Evolutionary conservation across 257 asterid genomes (phyloP), one percentile per base, ranked within the genome.

Genomic region (Rehmannia glutinosa): DNA sequence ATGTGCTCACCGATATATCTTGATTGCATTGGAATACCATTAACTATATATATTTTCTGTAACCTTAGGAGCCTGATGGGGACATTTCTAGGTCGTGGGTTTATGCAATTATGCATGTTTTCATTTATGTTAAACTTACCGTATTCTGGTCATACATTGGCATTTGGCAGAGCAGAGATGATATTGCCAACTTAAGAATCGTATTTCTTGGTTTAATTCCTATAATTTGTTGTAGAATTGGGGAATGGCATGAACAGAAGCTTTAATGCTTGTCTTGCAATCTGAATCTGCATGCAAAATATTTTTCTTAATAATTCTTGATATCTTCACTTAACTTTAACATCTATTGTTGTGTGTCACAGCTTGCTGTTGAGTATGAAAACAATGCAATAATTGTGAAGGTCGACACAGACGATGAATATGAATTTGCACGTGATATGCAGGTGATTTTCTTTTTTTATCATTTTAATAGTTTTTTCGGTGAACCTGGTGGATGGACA

Each of bases 301-400:
- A 6, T 11, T 9, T 47, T 33, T 33, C 30, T 6, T 8, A 20
- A 45, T 17, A 33, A 23, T 15, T 70, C 59, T 49, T 28, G 39
- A 16, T 24, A 57, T 65, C 24, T 46, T 64, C 25, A 35, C 43
- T 71, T 54, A 11, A 35, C 70, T 55, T 50, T 53, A 63, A 59
- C 63, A 23, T 69, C 39, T 62, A 21, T 63, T 45, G 24, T 72
- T 65, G 30, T 25, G 8, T 65, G 28, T 47, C 61, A 59, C 97
- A 93, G 99, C 97, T 93, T 82, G 97, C 99, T 30, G 99, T 93
- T 47, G 99, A 93, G 78, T 93, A 88, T 54, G 97, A 93, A 77
- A 84, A 72, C 74, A 88, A 75, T 32, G 96, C 89, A 52, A 64
- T 82, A 50, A 88, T 93, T 24, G 96, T 93, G 80, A 93, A 93